Base-by-base conservation (phyloP, 208 protist species). In the Trypanosoma platydactyli region DNA sequence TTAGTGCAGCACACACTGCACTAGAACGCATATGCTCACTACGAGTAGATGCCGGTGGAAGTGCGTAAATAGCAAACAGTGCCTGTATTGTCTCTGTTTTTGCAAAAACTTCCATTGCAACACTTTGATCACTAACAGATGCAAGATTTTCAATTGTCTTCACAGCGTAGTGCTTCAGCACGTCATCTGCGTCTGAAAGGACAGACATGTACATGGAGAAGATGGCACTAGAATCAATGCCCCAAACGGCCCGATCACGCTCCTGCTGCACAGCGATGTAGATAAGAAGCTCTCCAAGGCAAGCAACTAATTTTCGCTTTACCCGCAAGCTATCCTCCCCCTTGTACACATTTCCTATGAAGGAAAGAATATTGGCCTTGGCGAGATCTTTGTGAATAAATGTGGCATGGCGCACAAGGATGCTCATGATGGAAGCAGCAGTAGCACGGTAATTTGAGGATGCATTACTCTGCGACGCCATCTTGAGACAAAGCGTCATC, bases 121-220 rank as follows among this genome's bases (percentile, higher is more conserved):
- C 73, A 40, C 71, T 50, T 20, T 69, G 78, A 60, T 93, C 81
- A 51, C 55, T 58, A 2, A 87, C 78, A 0, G 89, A 86, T n/a
- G 84, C 72, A 40, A 97, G 68, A 75, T 97, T 97, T 68, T 97
- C 94, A 35, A 97, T 83, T 33, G 85, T 83, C 63, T 96, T 96
- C 3, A 87, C 79, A 29, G 86, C 88, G 77, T 95, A 97, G 64
- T 97, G 91, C 70, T 77, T 78, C 50, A 92, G 52, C n/a, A 94
- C 76, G 30, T 94, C 89, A 60, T 97, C 94, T 24, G 69, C 57
- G 11, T 76, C 77, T 35, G 73, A 57, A 16, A 97, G 76, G 25
- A 85, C 76, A 18, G 58, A 38, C 22, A 82, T 18, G 63, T 86
- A 94, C n/a, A 86, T 53, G 33, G 44, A 53, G 24, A 77, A 69